phyloP scores from a whole-genome alignment of 257 asterid genomes.

The Scutellaria barbata region DNA sequence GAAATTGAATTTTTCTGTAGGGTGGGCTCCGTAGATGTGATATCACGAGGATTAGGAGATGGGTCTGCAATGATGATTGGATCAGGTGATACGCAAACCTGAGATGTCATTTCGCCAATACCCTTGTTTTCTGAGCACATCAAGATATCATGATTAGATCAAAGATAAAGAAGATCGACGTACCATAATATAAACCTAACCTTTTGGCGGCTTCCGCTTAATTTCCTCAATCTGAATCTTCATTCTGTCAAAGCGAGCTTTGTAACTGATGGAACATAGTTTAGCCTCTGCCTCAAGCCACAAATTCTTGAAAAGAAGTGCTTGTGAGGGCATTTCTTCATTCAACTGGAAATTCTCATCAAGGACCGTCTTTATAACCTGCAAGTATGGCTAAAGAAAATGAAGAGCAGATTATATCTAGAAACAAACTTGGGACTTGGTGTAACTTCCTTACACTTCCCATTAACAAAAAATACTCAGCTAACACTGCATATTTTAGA shows the following conservation, averaged over 20 bases:
- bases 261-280: constrained; percentile 74
- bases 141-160: constrained; percentile 35
- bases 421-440: constrained; percentile 1
- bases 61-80: constrained; percentile 24
- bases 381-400: constrained; percentile 36
- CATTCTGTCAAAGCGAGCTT: constrained; percentile 78
- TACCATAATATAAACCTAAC: constrained; percentile 41
- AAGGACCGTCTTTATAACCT: constrained; percentile 84
- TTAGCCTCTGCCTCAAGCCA: constrained; percentile 98
- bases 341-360: constrained; percentile 64
- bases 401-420: constrained; percentile 11
- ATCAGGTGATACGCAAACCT: constrained; percentile 30
- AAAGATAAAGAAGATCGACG: neutral
- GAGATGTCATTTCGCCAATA: constrained; percentile 36
- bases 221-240: constrained; percentile 65
- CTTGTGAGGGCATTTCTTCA: constrained; percentile 64
- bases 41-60: constrained; percentile 29
- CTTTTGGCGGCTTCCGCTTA: constrained; percentile 52
- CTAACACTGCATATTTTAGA: neutral
- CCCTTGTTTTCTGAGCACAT: constrained; percentile 42
- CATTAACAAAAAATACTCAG: neutral
- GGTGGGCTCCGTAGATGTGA: constrained; percentile 17
- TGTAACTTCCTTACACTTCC: constrained; percentile 1
- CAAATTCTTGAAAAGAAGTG: constrained; percentile 73
- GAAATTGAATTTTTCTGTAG: constrained; percentile 25